These are phyloP conservation scores for Pseudogymnoascus sp. DNA, from an alignment of 2,329 filamentous ascomycete genomes.

Conservation along the genomic window DNA sequence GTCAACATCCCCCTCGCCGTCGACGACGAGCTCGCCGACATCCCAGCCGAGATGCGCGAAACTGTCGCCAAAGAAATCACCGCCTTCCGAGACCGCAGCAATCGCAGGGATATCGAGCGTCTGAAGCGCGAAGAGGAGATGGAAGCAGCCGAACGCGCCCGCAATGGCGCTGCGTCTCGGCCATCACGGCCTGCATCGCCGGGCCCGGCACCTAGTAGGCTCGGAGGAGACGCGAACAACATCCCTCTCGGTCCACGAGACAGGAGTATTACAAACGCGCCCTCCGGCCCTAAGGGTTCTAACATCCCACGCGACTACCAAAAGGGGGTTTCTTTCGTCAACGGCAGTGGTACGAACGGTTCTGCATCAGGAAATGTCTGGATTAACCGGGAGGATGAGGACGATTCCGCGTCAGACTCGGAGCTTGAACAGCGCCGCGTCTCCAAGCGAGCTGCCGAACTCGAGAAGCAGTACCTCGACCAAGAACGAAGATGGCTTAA, in stretches of 20 bases:
- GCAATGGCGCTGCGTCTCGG: slow-evolving; percentile 55
- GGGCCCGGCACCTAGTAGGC: slow-evolving; percentile 43
- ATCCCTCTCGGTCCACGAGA: slow-evolving; percentile 69
- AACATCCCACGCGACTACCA: slow-evolving; percentile 66
- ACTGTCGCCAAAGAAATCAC: slow-evolving; percentile 91
- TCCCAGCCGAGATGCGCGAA: slow-evolving; percentile 91
- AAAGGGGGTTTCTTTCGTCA: slow-evolving; percentile 74
- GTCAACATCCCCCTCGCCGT: slow-evolving; percentile 80
- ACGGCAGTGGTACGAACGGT: slow-evolving; percentile 63
- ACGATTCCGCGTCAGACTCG: slow-evolving; percentile 78
- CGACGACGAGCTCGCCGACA: slow-evolving; percentile 91
- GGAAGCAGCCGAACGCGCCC: slow-evolving; percentile 73
- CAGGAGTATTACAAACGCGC: slow-evolving; percentile 63
- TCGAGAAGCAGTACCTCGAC: slow-evolving; percentile 74
- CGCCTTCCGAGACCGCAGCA: slow-evolving; percentile 88
- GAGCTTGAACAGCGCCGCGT: slow-evolving; percentile 70
- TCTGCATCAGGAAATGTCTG: slow-evolving; percentile 37
- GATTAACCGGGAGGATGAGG: slow-evolving; percentile 68
- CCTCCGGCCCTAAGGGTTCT: slow-evolving; percentile 58
- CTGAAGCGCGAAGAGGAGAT: slow-evolving; percentile 84
- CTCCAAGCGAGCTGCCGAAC: slow-evolving; percentile 65
- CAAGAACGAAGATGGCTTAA: slow-evolving; percentile 87
- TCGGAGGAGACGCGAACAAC: slow-evolving; percentile 61
- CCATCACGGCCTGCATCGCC: slow-evolving; percentile 66
- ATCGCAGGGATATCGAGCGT: slow-evolving; percentile 78